Conservation (phyloP, 768 basidiomycete genomes). For the Auricularia sp. region DNA sequence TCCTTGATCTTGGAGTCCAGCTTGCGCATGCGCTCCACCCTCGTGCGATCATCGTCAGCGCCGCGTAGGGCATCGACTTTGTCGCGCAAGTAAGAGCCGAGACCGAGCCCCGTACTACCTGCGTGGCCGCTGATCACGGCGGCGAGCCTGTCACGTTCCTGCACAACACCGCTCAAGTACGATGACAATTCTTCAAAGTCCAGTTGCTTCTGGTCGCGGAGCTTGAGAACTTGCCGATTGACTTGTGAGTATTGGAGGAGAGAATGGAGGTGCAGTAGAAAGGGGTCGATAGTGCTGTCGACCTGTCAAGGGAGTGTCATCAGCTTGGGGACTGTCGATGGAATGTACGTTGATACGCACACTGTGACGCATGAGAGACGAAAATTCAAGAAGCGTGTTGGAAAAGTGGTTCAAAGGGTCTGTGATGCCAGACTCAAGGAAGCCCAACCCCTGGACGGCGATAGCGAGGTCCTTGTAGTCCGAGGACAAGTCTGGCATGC, state of each 20-base stretch:
- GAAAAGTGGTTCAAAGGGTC: slow-evolving; percentile 96
- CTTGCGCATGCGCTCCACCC: slow-evolving; percentile 90
- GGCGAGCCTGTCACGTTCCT: slow-evolving; percentile 86
- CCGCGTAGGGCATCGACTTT: slow-evolving; percentile 86
- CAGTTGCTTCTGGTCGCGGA: slow-evolving; percentile 96
- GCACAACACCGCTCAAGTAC: slow-evolving; percentile 85
- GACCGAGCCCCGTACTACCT: slow-evolving; percentile 71
- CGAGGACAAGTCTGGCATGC: slow-evolving; percentile 75
- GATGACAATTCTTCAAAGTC: slow-evolving; percentile 97
- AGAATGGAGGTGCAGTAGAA: slow-evolving; percentile 83
- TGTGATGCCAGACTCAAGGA: slow-evolving; percentile 96
- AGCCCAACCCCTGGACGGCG: slow-evolving; percentile 92
- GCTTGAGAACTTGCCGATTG: slow-evolving; percentile 86
- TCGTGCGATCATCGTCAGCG: slow-evolving; percentile 83
- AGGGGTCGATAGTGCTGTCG: slow-evolving; percentile 83
- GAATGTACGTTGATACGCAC: slow-evolving; percentile 31
- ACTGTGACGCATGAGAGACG: slow-evolving; percentile 74
- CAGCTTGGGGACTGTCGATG: background rate
- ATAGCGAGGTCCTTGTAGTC: slow-evolving; percentile 98
- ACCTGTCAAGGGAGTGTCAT: slow-evolving; percentile 40
- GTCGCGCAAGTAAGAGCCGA: slow-evolving; percentile 86
- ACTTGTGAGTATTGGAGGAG: slow-evolving; percentile 89
- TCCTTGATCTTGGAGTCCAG: slow-evolving; percentile 93
- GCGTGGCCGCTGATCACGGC: slow-evolving; percentile 85
- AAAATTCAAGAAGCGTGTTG: slow-evolving; percentile 91